These are phyloP conservation scores for Globisporangium barbulae DNA, from an alignment of 352 stramenopile genomes.

Conservation along the genomic window DNA sequence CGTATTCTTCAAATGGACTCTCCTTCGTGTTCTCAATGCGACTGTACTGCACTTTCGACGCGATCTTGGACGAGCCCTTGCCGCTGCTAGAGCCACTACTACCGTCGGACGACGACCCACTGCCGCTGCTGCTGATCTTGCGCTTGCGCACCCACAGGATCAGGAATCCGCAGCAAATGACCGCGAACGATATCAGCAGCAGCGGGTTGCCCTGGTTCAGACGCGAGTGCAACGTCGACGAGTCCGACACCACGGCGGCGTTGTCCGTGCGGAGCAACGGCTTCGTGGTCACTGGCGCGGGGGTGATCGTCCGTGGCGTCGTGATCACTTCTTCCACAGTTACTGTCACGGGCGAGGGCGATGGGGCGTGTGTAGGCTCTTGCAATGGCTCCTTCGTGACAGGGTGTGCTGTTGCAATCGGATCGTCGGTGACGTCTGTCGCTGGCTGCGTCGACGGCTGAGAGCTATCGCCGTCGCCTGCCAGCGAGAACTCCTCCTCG, in stretches of 20 bases:
- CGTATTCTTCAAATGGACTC: constrained; percentile 42
- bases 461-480: constrained; percentile 1
- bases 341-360: not conserved
- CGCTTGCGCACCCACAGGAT: constrained; percentile 51
- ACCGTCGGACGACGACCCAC: constrained; percentile 12
- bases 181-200: constrained; percentile 34
- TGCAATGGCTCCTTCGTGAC: not conserved
- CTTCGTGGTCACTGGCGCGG: constrained; percentile 19
- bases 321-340: not conserved
- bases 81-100: not conserved
- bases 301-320: not conserved
- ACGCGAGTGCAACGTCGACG: constrained; percentile 19
- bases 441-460: not conserved
- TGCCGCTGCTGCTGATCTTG: constrained; percentile 18
- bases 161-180: constrained; percentile 55
- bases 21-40: constrained; percentile 57
- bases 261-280: constrained; percentile 33
- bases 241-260: constrained; percentile 19
- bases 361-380: not conserved
- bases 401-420: not conserved
- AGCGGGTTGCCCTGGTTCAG: constrained; percentile 47
- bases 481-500: constrained; percentile 14
- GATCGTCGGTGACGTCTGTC: not conserved
- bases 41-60: constrained; percentile 57
- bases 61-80: constrained; percentile 11